These are phyloP conservation scores for Areca catechu DNA, from an alignment of 176 grass and related monocot species.

Conservation along the genomic window DNA sequence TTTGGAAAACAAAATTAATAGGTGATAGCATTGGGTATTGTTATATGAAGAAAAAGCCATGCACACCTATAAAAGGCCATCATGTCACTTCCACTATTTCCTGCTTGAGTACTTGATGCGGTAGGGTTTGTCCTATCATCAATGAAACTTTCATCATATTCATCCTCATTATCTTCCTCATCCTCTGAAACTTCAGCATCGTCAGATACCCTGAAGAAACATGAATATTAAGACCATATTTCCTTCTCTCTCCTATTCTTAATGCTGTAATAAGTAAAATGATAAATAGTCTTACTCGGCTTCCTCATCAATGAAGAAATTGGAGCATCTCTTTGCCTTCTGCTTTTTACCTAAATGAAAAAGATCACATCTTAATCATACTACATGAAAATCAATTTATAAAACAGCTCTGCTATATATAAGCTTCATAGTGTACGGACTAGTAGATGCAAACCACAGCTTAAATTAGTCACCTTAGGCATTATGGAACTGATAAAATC, in stretches of 20 bases:
- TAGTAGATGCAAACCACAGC: too few species aligned
- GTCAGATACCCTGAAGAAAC: slow-evolving; percentile 47
- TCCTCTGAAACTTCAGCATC: slow-evolving; percentile 74
- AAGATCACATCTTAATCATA: slow-evolving; percentile 10
- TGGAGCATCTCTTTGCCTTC: slow-evolving; percentile 26
- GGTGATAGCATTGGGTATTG: too few species aligned
- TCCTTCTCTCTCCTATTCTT: too few species aligned
- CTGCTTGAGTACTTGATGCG: slow-evolving; percentile 29
- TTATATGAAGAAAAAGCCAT: neutral
- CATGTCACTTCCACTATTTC: slow-evolving; percentile 38
- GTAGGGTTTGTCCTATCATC: slow-evolving; percentile 52
- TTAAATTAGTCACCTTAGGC: too few species aligned
- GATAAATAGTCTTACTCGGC: slow-evolving; percentile 47
- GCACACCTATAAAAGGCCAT: slow-evolving; percentile 68
- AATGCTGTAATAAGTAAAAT: too few species aligned
- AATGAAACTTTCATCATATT: slow-evolving; percentile 85
- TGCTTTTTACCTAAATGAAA: slow-evolving; percentile 41
- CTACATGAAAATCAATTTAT: neutral
- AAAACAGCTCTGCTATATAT: too few species aligned
- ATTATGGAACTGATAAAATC: too few species aligned
- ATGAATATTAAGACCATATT: too few species aligned
- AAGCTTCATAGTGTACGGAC: too few species aligned
- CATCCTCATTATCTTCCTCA: slow-evolving; percentile 48
- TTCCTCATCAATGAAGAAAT: slow-evolving; percentile 68
- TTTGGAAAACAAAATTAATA: too few species aligned